Base-by-base conservation (phyloP, 129 eudicot species). In the Pittosporum tobira region DNA sequence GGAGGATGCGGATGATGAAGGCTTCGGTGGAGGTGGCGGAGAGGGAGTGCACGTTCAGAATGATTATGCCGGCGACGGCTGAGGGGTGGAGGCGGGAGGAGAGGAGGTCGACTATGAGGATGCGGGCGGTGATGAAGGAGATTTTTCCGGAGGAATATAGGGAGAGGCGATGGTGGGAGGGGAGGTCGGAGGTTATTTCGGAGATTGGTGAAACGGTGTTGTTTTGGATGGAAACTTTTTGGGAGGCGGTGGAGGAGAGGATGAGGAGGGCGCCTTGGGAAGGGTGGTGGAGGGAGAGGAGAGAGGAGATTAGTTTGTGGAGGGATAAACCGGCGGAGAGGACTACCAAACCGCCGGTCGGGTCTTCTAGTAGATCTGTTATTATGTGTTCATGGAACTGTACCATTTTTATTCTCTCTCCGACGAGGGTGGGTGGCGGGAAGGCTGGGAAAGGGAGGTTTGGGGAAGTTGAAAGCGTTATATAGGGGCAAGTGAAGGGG, bases 11-110 rank as follows among this genome's bases (percentile, higher is more conserved):
- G 0, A 93, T 90, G 51, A 87, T 83, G 34, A 93, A 87, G 31
- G 96, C 91, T 73, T 93, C 99, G 0, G 99, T 93, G 16, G 86
- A 83, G 3, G 94, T 87, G 23, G 84, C 91, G 5, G 90, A 71
- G 16, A 93, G 51, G 0, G 77, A 73, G 62, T 87, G 94, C 0
- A 82, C 96, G 43, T 93, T 87, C 3, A 93, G 73, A 0, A 93
- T 47, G 2, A 93, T 24, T 6, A 93, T 43, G 2, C 96, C 96
- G 9, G 84, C 78, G 5, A 93, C 66, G 1, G 71, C n/a, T 3
- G 85, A 69, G 4, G 67, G 57, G 0, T 87, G 82, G 6, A 91
- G 61, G 28, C 94, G 79, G 21, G 59, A 74, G 3, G 91, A 81
- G 66, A 93, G 74, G 10, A 93, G 64, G 44, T 93, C 96, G 31